Percentiles rank a stretch among this genome's conserved stretches.
Conservation (phyloP, 192 early-diverging fungal species). For the Gryganskiella cystojenkinii region DNA sequence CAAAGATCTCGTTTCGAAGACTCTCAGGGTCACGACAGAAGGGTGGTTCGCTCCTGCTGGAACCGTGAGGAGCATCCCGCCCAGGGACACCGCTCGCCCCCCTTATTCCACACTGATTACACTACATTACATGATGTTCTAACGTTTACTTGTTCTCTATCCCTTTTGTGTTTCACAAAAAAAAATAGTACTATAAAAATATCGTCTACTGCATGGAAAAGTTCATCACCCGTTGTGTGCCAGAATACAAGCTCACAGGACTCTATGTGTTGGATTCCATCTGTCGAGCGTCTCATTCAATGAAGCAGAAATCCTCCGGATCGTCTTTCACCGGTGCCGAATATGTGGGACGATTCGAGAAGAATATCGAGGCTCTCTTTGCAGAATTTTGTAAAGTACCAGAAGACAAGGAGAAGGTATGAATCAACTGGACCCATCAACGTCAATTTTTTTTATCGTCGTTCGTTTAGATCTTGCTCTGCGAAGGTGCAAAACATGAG, state of each 20-base stretch:
- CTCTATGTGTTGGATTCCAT: conserved; percentile 73
- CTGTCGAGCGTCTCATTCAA: conserved; percentile 55
- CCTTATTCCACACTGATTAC: no score
- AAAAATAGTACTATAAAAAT: conserved; percentile 61
- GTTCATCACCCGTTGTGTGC: conserved; percentile 62
- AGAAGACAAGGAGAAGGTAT: conserved; percentile 57
- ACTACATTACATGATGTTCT: neutral
- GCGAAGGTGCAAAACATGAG: no score
- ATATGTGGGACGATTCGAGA: conserved; percentile 55
- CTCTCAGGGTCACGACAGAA: no score
- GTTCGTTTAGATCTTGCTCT: no score
- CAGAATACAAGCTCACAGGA: conserved; percentile 68
- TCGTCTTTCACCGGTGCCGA: conserved; percentile 44
- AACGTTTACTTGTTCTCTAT: neutral
- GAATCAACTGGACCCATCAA: conserved; percentile 1
- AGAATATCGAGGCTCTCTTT: conserved; percentile 56
- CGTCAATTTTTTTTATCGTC: neutral
- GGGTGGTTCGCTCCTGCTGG: no score
- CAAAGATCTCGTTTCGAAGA: no score
- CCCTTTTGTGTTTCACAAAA: neutral
- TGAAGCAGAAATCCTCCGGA: conserved; percentile 36
- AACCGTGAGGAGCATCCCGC: no score
- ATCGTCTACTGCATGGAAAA: conserved; percentile 61
- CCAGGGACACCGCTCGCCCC: no score
- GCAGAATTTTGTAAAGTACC: conserved; percentile 53